A percentile compares a stretch with the other conserved stretches of the same genome.
Conservation (phyloP, 306 rosid genomes). For the Cucurbita moschata region DNA sequence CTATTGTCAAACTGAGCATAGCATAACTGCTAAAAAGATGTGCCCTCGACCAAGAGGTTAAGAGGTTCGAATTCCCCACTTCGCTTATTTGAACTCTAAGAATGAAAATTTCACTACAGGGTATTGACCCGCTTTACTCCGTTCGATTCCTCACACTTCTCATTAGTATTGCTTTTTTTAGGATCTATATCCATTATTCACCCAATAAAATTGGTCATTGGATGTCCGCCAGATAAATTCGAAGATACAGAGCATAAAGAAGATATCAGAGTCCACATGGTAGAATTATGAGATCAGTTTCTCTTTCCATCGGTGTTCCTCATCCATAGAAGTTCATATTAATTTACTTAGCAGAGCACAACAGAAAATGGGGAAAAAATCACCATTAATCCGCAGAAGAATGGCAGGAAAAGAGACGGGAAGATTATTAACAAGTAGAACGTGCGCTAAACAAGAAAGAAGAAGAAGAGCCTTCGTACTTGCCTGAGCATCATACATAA, state of each 20-base stretch:
- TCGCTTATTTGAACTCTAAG: too few relatives aligned
- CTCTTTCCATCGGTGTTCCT: neutral
- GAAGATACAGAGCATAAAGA: neutral
- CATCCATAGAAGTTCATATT: neutral
- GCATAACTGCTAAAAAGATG: too few relatives aligned
- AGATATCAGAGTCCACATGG: neutral
- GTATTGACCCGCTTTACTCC: neutral
- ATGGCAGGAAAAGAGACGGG: neutral
- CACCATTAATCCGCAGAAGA: neutral
- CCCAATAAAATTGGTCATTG: neutral
- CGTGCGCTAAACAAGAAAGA: neutral
- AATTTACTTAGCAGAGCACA: neutral
- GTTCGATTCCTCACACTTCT: neutral
- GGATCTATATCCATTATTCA: neutral
- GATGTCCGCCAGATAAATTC: neutral
- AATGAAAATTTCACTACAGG: too few relatives aligned
- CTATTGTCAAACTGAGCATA: too few relatives aligned
- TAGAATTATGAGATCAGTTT: neutral
- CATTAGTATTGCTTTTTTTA: neutral
- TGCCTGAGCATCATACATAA: slow-evolving; percentile 98
- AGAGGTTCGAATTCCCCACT: too few relatives aligned
- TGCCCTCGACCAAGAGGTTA: too few relatives aligned
- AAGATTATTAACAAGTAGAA: neutral
- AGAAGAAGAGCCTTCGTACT: neutral
- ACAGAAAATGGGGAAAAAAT: neutral